Conservation (phyloP, 2,329 filamentous ascomycete species). For the Fusarium avenaceum region DNA sequence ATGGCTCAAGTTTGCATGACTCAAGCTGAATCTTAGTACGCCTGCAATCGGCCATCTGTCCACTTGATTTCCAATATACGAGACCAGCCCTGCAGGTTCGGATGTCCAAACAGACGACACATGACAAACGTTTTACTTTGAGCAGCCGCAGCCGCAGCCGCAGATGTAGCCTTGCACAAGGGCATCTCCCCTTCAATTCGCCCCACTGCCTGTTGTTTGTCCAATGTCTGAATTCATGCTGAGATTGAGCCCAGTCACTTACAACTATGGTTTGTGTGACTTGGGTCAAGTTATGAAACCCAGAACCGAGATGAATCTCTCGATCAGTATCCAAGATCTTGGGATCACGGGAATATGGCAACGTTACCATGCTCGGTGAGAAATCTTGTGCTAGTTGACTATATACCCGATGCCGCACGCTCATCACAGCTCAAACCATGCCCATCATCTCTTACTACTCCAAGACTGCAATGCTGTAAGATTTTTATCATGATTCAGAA, state of each 20-base stretch:
- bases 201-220: conserved; percentile 31
- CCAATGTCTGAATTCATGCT: neutral
- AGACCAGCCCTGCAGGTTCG: conserved; percentile 27
- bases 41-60: conserved; percentile 3
- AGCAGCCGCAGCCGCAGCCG: conserved; percentile 21
- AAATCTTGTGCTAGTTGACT: neutral
- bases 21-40: conserved; percentile 14
- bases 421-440: conserved; percentile 16
- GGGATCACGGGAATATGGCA: neutral
- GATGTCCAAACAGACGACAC: conserved; percentile 33
- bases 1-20: conserved; percentile 1
- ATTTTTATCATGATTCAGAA: neutral
- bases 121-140: conserved; percentile 36
- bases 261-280: conserved; percentile 16
- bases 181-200: conserved; percentile 3
- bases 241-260: conserved; percentile 3
- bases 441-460: conserved; percentile 31
- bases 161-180: conserved; percentile 40
- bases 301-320: conserved; percentile 22
- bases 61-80: conserved; percentile 21
- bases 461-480: conserved; percentile 12
- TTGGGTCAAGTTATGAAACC: conserved; percentile 15
- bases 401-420: conserved; percentile 13
- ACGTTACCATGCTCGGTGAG: neutral
- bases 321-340: neutral